Evolutionary conservation across 345 rosid genomes (phyloP), one percentile per base, ranked within the genome.

Genomic region (Cardamine occulta): DNA sequence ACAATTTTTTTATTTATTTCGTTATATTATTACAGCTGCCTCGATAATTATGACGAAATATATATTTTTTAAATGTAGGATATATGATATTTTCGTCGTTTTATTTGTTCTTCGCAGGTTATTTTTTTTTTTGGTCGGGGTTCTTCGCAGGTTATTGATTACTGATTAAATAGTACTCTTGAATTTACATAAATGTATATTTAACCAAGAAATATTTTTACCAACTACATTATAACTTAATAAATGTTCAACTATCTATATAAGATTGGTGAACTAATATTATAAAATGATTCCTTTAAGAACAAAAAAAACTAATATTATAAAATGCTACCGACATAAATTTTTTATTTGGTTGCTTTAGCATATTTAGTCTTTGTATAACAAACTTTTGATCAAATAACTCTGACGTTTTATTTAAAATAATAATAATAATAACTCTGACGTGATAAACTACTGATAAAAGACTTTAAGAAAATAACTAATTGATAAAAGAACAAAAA

Each of bases 251-350:
- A 11, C 68, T 52, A 59, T 68, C 10, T 44, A 21, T 19, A 29
- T 39, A 59, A 60, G 74, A 68, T 68, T 68, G 63, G 69, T 60
- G 63, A 75, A 28, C 74, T 39, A 59, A 75, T 68, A 39, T n/a
- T n/a, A 21, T 21, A 21, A 21, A 21, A 21, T 21, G 23, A 21
- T 1, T 21, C 23, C 23, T 21, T 21, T 21, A 21, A 21, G 1
- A 21, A 21, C 1, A 21, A 21, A 21, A 21, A 21, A 21, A 75
- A 28, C 74, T 29, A 60, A 75, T 68, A 39, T 19, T 40, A 15
- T 60, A 31, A 15, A 37, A 6, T 51, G 74, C 44, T 35, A 73
- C 14, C 48, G 70, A 44, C 64, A 19, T 53, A n/a, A 15, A 57
- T 14, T 28, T 14, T 28, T 28, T 2, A 45, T 32, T 10, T 47